Conservation (phyloP, 2,329 filamentous ascomycete species). For the Botrytis porri region DNA sequence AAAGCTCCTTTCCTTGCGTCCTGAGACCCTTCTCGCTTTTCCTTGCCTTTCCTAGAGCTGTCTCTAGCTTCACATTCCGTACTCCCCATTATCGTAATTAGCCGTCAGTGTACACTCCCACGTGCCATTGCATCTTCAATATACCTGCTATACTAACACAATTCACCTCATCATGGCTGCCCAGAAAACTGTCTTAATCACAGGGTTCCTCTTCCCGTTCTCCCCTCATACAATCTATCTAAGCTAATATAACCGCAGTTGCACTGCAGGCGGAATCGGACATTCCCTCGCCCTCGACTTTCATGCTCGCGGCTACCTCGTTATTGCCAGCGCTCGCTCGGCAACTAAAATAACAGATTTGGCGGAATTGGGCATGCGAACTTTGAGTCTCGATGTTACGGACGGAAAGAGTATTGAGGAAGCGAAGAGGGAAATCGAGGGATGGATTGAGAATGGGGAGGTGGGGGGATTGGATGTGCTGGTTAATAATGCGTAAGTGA, state of each 20-base stretch:
- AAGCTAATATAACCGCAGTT: conserved; percentile 20
- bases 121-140: neutral
- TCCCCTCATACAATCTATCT: neutral
- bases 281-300: conserved; percentile 43
- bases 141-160: neutral
- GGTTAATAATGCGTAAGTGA: conserved; percentile 75
- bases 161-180: neutral
- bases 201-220: neutral
- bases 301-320: conserved; percentile 39
- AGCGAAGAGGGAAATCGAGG: conserved; percentile 32
- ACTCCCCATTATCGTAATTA: neutral
- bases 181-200: conserved; percentile 7
- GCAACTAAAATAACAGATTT: conserved; percentile 38
- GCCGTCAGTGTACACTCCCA: neutral
- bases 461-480: conserved; percentile 73
- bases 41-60: neutral
- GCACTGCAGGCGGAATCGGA: conserved; percentile 41
- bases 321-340: conserved; percentile 44
- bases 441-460: conserved; percentile 46
- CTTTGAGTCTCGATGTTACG: conserved; percentile 44
- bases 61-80: neutral
- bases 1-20: neutral
- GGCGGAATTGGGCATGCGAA: conserved; percentile 37
- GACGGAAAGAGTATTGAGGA: conserved; percentile 25
- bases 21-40: neutral